A percentile compares a stretch with the other conserved stretches of the same genome.
phyloP scores from a whole-genome alignment of 352 stramenopile species.

The Pythium graminicola region DNA sequence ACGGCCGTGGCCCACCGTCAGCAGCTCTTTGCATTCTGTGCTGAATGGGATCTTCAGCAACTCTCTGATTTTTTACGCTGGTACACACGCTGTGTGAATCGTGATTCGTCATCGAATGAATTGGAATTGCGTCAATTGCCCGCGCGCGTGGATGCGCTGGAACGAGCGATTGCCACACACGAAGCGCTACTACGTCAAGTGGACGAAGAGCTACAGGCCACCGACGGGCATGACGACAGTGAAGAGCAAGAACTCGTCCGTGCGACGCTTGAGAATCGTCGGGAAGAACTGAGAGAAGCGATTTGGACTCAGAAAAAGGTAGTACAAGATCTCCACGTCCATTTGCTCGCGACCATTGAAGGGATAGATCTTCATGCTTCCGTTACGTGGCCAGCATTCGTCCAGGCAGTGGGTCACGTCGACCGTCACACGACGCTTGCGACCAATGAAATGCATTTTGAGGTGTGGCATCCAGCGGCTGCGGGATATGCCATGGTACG shows the following conservation, averaged over 20 bases:
- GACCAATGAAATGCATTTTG: constrained; percentile 16
- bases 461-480: constrained; percentile 39
- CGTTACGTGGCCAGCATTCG: constrained; percentile 50
- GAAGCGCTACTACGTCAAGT: constrained; percentile 37
- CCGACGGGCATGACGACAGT: neutral
- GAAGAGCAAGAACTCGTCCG: constrained; percentile 12
- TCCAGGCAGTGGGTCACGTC: constrained; percentile 44
- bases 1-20: constrained; percentile 37
- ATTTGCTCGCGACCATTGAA: constrained; percentile 54
- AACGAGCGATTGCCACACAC: constrained; percentile 26
- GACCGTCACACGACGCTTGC: constrained; percentile 34
- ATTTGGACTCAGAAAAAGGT: constrained; percentile 28
- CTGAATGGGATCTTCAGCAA: constrained; percentile 46
- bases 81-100: constrained; percentile 49
- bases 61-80: constrained; percentile 53
- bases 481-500: constrained; percentile 48
- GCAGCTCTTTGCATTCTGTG: constrained; percentile 52
- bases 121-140: constrained; percentile 24
- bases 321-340: constrained; percentile 36
- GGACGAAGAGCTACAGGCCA: constrained; percentile 28
- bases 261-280: constrained; percentile 14
- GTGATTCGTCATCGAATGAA: constrained; percentile 22
- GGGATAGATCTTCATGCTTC: constrained; percentile 40
- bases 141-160: constrained; percentile 31
- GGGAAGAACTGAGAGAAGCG: constrained; percentile 18